Percentiles rank a stretch among this genome's conserved stretches.
phyloP scores from a whole-genome alignment of 257 asterid species.

The Cordia subcordata region DNA sequence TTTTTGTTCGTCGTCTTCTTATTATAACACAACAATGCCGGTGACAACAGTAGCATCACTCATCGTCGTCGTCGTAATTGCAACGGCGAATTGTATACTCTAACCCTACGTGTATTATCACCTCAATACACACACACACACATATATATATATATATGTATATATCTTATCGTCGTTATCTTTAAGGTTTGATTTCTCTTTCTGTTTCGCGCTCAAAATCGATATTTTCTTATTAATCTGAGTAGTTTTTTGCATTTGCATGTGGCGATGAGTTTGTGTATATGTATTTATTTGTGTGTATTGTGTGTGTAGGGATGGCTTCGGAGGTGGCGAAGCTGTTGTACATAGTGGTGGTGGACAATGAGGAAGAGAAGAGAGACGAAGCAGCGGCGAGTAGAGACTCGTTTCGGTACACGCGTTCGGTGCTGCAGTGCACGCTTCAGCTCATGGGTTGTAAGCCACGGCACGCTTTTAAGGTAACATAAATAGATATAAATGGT shows the following conservation, averaged over 20 bases:
- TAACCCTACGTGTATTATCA: slow-evolving; percentile 5
- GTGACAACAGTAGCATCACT: too few relatives aligned
- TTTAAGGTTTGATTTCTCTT: not conserved
- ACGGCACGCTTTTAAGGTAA: slow-evolving; percentile 95
- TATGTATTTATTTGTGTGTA: slow-evolving; percentile 12
- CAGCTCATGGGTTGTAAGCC: slow-evolving; percentile 99
- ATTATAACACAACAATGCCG: not conserved
- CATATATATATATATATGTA: too few relatives aligned
- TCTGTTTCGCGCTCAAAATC: not conserved
- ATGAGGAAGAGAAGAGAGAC: slow-evolving; percentile 21
- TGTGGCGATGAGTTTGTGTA: slow-evolving; percentile 23
- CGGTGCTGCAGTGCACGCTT: slow-evolving; percentile 86
- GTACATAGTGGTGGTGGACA: slow-evolving; percentile 76
- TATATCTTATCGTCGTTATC: not conserved
- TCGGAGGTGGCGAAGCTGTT: slow-evolving; percentile 62
- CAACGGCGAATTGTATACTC: too few relatives aligned
- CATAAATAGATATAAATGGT: too few relatives aligned
- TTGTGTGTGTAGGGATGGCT: slow-evolving; percentile 45
- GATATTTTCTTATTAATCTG: too few relatives aligned
- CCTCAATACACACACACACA: not conserved
- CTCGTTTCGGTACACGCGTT: slow-evolving; percentile 89
- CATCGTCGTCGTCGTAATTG: too few relatives aligned
- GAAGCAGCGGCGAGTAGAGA: slow-evolving; percentile 30
- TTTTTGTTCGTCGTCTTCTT: slow-evolving; percentile 8
- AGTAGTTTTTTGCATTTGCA: slow-evolving; percentile 8